phyloP scores from a whole-genome alignment of 2,329 filamentous ascomycete species.

The Fusarium coffeatum region DNA sequence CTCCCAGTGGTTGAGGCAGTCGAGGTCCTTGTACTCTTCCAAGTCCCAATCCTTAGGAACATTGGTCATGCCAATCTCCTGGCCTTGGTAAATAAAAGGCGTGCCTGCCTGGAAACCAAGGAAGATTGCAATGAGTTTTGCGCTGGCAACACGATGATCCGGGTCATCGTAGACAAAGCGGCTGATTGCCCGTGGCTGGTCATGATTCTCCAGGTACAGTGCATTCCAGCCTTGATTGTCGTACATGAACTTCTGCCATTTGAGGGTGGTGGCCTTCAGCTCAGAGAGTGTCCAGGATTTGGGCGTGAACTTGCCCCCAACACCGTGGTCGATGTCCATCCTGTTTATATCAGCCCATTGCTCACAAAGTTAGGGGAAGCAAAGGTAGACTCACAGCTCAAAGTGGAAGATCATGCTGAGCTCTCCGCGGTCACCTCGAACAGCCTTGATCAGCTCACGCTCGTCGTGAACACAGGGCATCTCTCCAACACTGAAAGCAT shows the following conservation, averaged over 20 bases:
- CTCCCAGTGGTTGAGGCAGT: constrained; percentile 65
- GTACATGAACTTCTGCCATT: constrained; percentile 71
- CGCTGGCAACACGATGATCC: constrained; percentile 60
- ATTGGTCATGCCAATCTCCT: constrained; percentile 76
- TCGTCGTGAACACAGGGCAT: constrained; percentile 60
- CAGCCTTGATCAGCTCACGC: constrained; percentile 58
- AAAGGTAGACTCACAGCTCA: constrained; percentile 61
- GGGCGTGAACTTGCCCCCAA: constrained; percentile 57
- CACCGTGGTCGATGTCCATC: constrained; percentile 62
- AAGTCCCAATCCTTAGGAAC: constrained; percentile 70
- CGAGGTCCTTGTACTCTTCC: constrained; percentile 76
- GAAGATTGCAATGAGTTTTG: constrained; percentile 70
- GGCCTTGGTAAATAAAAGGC: constrained; percentile 75
- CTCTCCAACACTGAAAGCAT: constrained; percentile 65
- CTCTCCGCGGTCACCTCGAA: constrained; percentile 67
- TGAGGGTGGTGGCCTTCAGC: constrained; percentile 64
- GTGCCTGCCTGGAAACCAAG: constrained; percentile 70
- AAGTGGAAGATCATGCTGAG: constrained; percentile 81
- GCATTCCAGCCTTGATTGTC: constrained; percentile 72
- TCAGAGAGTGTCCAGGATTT: constrained; percentile 60
- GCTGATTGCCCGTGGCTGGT: constrained; percentile 70
- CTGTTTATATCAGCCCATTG: constrained; percentile 43
- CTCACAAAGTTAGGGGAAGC: too few relatives aligned
- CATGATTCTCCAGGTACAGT: constrained; percentile 74
- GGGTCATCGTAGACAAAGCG: constrained; percentile 65